Conservation (phyloP, 139 green algal genomes). For the Volvox africanus region DNA sequence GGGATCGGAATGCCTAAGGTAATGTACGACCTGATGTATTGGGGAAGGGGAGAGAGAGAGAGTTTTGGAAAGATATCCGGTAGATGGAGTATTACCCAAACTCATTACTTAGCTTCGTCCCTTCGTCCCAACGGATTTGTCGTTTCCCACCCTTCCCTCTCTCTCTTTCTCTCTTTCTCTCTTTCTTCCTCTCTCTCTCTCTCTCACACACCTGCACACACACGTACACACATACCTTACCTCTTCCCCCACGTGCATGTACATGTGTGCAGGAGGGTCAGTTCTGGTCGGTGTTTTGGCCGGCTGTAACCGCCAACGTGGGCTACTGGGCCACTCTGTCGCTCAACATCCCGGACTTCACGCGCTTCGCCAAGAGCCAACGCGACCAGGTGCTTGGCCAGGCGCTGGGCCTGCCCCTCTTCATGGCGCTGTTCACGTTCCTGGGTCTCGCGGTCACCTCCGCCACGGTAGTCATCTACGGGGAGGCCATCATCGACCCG, state of each 20-base stretch:
- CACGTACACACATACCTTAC: no score
- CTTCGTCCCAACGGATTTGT: not conserved
- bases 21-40: not conserved
- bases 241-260: no score
- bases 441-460: conserved; percentile 83
- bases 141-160: not conserved
- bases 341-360: conserved; percentile 91
- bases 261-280: conserved; percentile 52
- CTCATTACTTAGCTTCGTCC: no score
- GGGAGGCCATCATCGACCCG: conserved; percentile 79
- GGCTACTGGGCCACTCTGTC: conserved; percentile 83
- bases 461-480: conserved; percentile 83
- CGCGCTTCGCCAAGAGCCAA: conserved; percentile 77
- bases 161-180: no score
- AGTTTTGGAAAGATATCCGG: no score
- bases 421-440: conserved; percentile 87
- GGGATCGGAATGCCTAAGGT: conserved; percentile 66
- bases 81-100: no score
- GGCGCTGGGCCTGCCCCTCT: conserved; percentile 81
- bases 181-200: no score
- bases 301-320: conserved; percentile 82
- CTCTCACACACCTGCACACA: no score
- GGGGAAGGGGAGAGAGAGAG: no score
- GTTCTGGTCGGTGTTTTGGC: conserved; percentile 80
- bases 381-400: conserved; percentile 76